phyloP scores from a whole-genome alignment of 2,329 filamentous ascomycete genomes.

The Pyrenochaeta sp. region DNA sequence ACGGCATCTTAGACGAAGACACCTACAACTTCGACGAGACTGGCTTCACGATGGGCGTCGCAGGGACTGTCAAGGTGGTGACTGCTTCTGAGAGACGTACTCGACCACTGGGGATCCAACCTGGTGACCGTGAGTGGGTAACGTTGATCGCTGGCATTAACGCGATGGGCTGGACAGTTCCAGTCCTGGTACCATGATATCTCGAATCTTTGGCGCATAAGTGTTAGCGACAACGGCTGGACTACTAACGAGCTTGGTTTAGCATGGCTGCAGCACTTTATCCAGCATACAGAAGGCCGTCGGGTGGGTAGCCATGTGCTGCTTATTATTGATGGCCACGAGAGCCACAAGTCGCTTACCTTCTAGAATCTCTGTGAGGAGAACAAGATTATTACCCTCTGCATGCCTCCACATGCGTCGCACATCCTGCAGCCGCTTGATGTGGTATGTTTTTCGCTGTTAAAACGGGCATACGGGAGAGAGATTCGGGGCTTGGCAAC shows the following conservation, averaged over 20 bases:
- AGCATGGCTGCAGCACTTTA: slow-evolving; percentile 49
- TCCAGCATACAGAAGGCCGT: slow-evolving; percentile 35
- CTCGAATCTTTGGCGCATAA: slow-evolving; percentile 34
- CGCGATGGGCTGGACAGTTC: slow-evolving; percentile 18
- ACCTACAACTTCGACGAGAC: slow-evolving; percentile 21
- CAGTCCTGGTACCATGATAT: slow-evolving; percentile 14
- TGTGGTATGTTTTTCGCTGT: slow-evolving; percentile 44
- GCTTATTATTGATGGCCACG: slow-evolving; percentile 50
- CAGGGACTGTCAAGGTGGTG: slow-evolving; percentile 9
- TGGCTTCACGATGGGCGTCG: slow-evolving; percentile 19
- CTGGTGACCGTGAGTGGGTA: slow-evolving; percentile 20
- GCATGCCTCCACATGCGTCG: slow-evolving; percentile 41
- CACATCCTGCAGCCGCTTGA: slow-evolving; percentile 51
- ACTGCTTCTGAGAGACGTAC: slow-evolving; percentile 8
- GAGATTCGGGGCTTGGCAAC: slow-evolving; percentile 36
- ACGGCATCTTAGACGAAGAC: slow-evolving; percentile 18
- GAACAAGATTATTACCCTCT: slow-evolving; percentile 52
- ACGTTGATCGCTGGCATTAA: slow-evolving; percentile 18
- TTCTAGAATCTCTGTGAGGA: slow-evolving; percentile 48
- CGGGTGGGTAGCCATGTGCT: slow-evolving; percentile 40
- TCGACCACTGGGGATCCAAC: slow-evolving; percentile 9
- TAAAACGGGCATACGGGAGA: slow-evolving; percentile 42
- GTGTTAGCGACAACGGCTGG: slow-evolving; percentile 43
- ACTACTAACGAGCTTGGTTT: slow-evolving; percentile 47
- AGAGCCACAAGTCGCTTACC: slow-evolving; percentile 44